A percentile compares a stretch with the other conserved stretches of the same genome.
Evolutionary conservation across 257 asterid genomes (phyloP).

Genomic region (Solanum infundibuliforme): DNA sequence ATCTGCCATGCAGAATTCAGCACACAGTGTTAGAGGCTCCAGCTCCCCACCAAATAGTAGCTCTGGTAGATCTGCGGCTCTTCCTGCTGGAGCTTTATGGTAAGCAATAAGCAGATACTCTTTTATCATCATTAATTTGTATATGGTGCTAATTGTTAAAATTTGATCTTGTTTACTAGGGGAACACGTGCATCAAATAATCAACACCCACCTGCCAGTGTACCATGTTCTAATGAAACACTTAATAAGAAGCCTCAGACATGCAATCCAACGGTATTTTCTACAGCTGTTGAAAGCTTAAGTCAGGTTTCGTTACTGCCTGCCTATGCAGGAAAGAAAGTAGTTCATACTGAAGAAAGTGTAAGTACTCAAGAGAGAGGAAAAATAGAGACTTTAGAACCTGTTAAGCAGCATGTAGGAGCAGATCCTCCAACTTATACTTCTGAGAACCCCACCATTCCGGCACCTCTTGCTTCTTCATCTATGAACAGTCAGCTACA

Average conservation of each 20-base stretch:
- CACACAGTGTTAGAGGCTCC: constrained; percentile 19
- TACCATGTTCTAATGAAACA: constrained; percentile 29
- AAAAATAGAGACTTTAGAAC: constrained; percentile 18
- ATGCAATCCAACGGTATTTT: constrained; percentile 17
- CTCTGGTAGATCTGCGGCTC: constrained; percentile 79
- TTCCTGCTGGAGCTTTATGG: constrained; percentile 95
- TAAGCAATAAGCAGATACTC: constrained; percentile 10
- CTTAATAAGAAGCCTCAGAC: constrained; percentile 29
- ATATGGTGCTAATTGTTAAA: background rate
- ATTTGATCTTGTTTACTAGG: constrained; percentile 37
- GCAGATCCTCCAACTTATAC: constrained; percentile 20
- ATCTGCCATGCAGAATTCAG: constrained; percentile 25
- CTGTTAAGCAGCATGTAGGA: constrained; percentile 15
- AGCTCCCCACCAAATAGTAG: constrained; percentile 72
- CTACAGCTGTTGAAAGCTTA: constrained; percentile 41
- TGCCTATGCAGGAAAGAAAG: constrained; percentile 35
- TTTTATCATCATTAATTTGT: background rate
- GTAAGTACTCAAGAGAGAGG: constrained; percentile 19
- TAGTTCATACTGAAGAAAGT: constrained; percentile 25
- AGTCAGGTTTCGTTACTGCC: constrained; percentile 27
- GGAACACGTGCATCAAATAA: constrained; percentile 58
- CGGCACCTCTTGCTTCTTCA: constrained; percentile 16
- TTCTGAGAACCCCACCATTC: constrained; percentile 18
- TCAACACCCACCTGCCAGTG: constrained; percentile 32
- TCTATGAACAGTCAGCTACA: constrained; percentile 28